Base-by-base conservation (phyloP, 768 basidiomycete species). In the Tulasnella sp. region DNA sequence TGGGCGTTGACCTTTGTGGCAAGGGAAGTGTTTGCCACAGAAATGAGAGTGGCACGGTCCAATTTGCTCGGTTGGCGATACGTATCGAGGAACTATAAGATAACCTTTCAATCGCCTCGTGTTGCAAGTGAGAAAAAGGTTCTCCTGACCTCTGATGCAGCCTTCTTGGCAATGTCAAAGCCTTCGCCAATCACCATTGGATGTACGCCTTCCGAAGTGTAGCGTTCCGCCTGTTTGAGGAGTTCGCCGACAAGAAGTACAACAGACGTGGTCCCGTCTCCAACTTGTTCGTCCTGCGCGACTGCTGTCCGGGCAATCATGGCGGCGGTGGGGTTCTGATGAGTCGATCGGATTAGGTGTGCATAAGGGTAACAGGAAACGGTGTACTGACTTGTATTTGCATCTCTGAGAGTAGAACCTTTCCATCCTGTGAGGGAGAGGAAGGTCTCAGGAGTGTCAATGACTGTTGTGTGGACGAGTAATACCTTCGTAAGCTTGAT, bases 231-330 rank as follows among this genome's bases (percentile, higher is more conserved):
- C 85, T 99, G 97, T 84, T 97, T 97, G 81, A 99, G 85, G 78
- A 99, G 86, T 83, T 96, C 96, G 78, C 95, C 97, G 67, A 99
- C 97, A 37, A 99, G 88, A 34, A 99, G 87, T 12, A 97, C 96
- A 49, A 99, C 97, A 52, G 93, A 96, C 22, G 97, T 99, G 40
- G 97, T 99, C 75, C 97, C 97, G 85, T 99, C 97, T 79, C 97
- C 97, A 64, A 97, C 96, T 87, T 98, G 96, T 81, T 99, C 97
- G 80, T 99, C 97, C 83, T 99, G 97, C 3, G 97, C 97, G 31
- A 98, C 97, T 17, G 97, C 97, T 58, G 97, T 98, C 72, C 96
- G 90, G 67, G 97, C 97, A 81, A 99, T 95, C 94, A 99, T 97
- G 39, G 97, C 96, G 22, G 97, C 97, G 3, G 97, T 99, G 38